These are phyloP conservation scores for Amanita rubescens DNA, from an alignment of 768 basidiomycete species.

Conservation along the genomic window DNA sequence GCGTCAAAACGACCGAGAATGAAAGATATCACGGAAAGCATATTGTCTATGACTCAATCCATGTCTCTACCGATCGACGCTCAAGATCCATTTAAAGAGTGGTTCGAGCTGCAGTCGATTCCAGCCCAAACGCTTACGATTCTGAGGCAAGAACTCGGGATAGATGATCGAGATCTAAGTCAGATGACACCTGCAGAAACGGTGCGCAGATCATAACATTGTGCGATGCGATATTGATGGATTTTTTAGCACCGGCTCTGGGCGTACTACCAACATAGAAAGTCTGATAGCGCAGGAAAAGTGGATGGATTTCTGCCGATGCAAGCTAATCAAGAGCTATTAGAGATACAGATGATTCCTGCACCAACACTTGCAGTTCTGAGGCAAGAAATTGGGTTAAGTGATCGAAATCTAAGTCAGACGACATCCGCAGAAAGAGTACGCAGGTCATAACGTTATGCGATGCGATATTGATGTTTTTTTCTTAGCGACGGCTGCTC, in stretches of 20 bases:
- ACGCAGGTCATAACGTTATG: neutral
- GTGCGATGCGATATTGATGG: neutral
- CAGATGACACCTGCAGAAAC: slow-evolving; percentile 5
- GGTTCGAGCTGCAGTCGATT: slow-evolving; percentile 1
- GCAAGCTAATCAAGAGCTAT: neutral
- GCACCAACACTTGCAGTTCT: neutral
- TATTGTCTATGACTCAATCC: too few species aligned
- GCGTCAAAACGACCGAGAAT: too few species aligned
- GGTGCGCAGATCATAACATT: neutral
- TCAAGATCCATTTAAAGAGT: too few species aligned
- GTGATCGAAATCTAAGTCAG: slow-evolving; percentile 4
- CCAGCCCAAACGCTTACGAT: neutral
- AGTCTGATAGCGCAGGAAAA: too few species aligned
- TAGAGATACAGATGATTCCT: slow-evolving; percentile 3
- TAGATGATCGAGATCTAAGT: slow-evolving; percentile 5
- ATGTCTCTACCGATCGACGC: too few species aligned
- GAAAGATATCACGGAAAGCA: too few species aligned
- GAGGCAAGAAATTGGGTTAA: neutral
- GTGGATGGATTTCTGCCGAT: too few species aligned
- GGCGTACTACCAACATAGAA: neutral
- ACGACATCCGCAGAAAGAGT: slow-evolving; percentile 5
- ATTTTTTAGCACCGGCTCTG: neutral
- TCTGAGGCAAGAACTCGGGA: neutral
- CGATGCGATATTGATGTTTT: neutral
- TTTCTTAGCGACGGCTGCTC: neutral